Evolutionary conservation across 495 filamentous ascomycete species (phyloP), one percentile per base, ranked within the genome.

Genomic region (Podospora tetraspora): DNA sequence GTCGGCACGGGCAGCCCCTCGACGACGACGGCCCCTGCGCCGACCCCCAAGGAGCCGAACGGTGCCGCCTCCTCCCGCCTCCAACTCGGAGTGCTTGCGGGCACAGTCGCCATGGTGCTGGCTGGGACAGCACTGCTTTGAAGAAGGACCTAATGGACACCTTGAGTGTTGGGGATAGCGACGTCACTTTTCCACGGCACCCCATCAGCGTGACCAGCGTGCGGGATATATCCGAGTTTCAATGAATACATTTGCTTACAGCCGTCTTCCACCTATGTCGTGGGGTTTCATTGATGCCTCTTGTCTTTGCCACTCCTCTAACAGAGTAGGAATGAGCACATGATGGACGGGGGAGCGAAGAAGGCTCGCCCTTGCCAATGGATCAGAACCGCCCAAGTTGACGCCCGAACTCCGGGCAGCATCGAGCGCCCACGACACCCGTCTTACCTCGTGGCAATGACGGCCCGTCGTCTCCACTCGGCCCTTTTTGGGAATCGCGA

Each of bases 1-100:
- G 70, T 78, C 25, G 68, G 68, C 12, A 43, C 56, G 21, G 56
- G 19, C 34, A 59, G 21, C 60, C 62, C 64, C 13, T 27, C 63
- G 34, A 68, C 61, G 24, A 32, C 63, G 7, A 66, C 63, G 25
- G 37, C 66, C 10, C 59, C 69, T 1, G 9, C 60, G 1, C 21
- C 59, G 24, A 5, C 43, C 43, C 43, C 43, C 43, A 52, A 52
- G 43, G 43, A 52, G 43, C 19, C 43, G 7, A 52, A 52, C 16
- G 43, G 19, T 7, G 43, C 43, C 43, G 16, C 43, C 43, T n/a
- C 43, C 19, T 7, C 43, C 6, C 16, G 43, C 5, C 43, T 52
- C 19, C 43, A 52, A 1, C 43, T 52, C 2, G 43, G 43, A n/a
- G 43, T 52, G 16, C 16, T 52, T n/a, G 43, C 19, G 43, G 43